A percentile compares a stretch with the other conserved stretches of the same genome.
Evolutionary conservation across 176 grass and related monocot species (phyloP).

Genomic region (Tuctoria greenei): DNA sequence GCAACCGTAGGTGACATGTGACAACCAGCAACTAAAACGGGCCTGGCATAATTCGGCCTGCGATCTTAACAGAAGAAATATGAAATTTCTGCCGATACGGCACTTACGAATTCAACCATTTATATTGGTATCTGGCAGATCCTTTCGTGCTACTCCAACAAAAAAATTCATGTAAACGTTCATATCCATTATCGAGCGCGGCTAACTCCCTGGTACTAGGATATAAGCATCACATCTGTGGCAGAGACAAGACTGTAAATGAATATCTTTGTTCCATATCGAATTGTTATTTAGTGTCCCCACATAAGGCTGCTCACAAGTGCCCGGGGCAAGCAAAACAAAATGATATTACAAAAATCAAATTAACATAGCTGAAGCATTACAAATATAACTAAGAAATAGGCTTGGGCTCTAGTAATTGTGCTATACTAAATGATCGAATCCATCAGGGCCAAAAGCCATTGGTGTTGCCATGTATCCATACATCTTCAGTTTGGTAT

Average conservation of each 20-base stretch:
- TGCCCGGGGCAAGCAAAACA: slow-evolving; percentile 39
- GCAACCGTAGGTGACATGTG: too few relatives aligned
- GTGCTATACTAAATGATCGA: slow-evolving; percentile 36
- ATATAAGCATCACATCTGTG: too few relatives aligned
- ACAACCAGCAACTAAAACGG: too few relatives aligned
- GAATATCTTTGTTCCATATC: slow-evolving; percentile 30
- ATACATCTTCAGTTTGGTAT: slow-evolving; percentile 26
- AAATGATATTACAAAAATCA: slow-evolving; percentile 42
- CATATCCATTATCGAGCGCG: too few relatives aligned
- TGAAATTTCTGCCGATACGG: too few relatives aligned
- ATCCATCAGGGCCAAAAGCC: slow-evolving; percentile 38
- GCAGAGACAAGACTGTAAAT: slow-evolving; percentile 7
- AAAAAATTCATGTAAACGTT: too few relatives aligned
- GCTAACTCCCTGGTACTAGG: too few relatives aligned
- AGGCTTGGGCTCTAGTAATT: slow-evolving; percentile 31
- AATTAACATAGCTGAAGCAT: slow-evolving; percentile 27
- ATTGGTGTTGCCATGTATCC: slow-evolving; percentile 36
- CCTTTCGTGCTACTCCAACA: too few relatives aligned
- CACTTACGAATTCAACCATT: too few relatives aligned
- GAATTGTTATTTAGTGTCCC: slow-evolving; percentile 28
- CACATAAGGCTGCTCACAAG: slow-evolving; percentile 41
- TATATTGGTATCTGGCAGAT: too few relatives aligned
- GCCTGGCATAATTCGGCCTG: too few relatives aligned
- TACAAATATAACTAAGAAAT: slow-evolving; percentile 47
- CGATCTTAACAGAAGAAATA: too few relatives aligned